Conservation (phyloP, 2,329 filamentous ascomycete genomes). For the Aureobasidium pullulans region DNA sequence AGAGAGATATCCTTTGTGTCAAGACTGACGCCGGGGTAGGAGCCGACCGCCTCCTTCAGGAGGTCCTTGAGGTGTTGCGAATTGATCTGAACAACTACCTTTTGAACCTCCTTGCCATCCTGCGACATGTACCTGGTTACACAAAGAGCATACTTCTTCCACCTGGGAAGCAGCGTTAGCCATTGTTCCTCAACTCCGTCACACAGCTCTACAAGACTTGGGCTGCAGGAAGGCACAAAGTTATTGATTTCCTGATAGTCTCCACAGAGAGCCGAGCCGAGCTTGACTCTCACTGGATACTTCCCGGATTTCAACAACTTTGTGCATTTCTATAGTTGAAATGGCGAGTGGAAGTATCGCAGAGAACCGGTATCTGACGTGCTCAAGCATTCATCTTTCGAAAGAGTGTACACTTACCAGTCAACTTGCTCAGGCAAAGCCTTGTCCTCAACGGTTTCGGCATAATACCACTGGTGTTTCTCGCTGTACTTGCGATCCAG, state of each 20-base stretch:
- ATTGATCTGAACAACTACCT: slow-evolving; percentile 23
- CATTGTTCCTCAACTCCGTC: too few relatives aligned
- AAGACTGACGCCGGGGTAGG: slow-evolving; percentile 25
- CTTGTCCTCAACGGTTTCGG: slow-evolving; percentile 23
- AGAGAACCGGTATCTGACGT: too few relatives aligned
- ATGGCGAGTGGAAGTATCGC: too few relatives aligned
- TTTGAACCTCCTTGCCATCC: slow-evolving; percentile 18
- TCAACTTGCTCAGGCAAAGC: slow-evolving; percentile 23
- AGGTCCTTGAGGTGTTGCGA: slow-evolving; percentile 25
- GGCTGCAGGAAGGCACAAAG: too few relatives aligned
- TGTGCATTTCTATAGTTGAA: too few relatives aligned
- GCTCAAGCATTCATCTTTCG: slow-evolving; percentile 11
- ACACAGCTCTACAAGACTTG: too few relatives aligned
- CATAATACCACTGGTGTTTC: slow-evolving; percentile 22
- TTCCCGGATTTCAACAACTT: too few relatives aligned
- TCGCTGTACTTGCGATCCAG: slow-evolving; percentile 24
- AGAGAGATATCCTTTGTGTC: slow-evolving; percentile 25
- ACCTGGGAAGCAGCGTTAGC: slow-evolving; percentile 12
- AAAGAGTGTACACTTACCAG: slow-evolving; percentile 10
- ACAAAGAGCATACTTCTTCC: slow-evolving; percentile 21
- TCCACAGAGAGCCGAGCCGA: too few relatives aligned
- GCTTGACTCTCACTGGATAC: too few relatives aligned
- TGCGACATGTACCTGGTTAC: slow-evolving; percentile 17
- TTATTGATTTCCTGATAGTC: too few relatives aligned
- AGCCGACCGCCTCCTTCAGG: slow-evolving; percentile 20